These are phyloP conservation scores for Coemansia sp. DNA, from an alignment of 192 early-diverging fungal genomes.

Conservation along the genomic window DNA sequence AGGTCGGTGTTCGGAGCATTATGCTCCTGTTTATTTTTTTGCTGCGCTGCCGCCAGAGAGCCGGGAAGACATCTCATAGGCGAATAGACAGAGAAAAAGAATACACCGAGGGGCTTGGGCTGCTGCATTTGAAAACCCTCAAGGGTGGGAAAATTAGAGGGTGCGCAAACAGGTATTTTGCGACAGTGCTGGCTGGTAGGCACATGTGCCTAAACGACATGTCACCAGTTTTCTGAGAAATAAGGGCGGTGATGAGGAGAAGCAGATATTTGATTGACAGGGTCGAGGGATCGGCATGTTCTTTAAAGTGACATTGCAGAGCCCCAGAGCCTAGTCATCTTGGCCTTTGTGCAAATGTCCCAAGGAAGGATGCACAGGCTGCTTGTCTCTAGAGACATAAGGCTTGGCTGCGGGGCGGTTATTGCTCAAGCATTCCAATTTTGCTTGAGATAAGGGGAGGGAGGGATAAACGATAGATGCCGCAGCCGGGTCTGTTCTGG, in stretches of 20 bases:
- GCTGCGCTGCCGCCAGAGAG: neutral
- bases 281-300: conserved; percentile 7
- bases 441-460: neutral
- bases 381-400: conserved; percentile 7
- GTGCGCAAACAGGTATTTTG: conserved; percentile 6
- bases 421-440: neutral
- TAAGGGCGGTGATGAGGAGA: conserved; percentile 1
- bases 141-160: conserved; percentile 3
- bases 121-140: conserved; percentile 7
- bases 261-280: conserved; percentile 10
- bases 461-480: conserved; percentile 3
- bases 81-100: neutral
- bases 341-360: conserved; percentile 1
- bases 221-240: neutral
- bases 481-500: conserved; percentile 14
- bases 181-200: neutral
- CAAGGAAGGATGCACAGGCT: neutral
- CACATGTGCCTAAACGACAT: neutral
- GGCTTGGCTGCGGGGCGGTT: neutral
- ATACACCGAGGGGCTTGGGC: conserved; percentile 8
- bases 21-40: neutral
- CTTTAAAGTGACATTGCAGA: conserved; percentile 12
- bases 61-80: conserved; percentile 8
- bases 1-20: conserved; percentile 11
- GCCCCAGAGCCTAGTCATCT: conserved; percentile 2